Evolutionary conservation across 768 basidiomycete species (phyloP), one percentile per base, ranked within the genome.

Genomic region (Flagelloscypha sp.): DNA sequence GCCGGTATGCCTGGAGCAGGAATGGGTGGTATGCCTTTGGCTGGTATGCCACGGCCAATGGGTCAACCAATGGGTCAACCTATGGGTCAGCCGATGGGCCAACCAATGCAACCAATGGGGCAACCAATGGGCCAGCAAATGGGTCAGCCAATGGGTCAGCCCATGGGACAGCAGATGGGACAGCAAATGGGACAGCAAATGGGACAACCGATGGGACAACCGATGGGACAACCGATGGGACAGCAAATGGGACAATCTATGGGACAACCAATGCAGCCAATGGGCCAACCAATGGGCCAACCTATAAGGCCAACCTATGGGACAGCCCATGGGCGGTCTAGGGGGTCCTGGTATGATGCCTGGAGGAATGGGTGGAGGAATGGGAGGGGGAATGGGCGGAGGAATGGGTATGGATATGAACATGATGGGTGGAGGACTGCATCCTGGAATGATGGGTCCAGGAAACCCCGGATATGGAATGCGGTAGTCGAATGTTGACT

Each of bases 341-440:
- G 49, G 44, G 5, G 47, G 46, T 16, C 52, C 50, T 50, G 56
- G 54, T n/a, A 54, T 52, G 40, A 40, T 40, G 39, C 49, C 50
- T 15, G 58, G 57, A 24, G 45, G 49, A 19, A 46, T 43, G 36
- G 35, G 33, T 19, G 27, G 31, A 13, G 36, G 44, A 6, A 45
- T 36, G 46, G 37, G 38, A 31, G 48, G 52, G 29, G 57, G 58
- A 4, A 47, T 48, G 47, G 25, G 50, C 50, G 55, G 43, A 11
- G 44, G 47, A 8, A 55, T 55, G 53, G 55, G 58, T 15, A 53
- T 48, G 15, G 53, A 53, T 12, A 57, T 61, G 46, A 45, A 37
- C 30, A 30, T 34, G 7, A 36, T 41, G 13, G 48, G 48, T 18
- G 41, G 44, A 3, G 48, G 49, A 8, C 56, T 59, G 55, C 42